Evolutionary conservation across 257 asterid species (phyloP), one percentile per base, ranked within the genome.

Genomic region (Jasminum sambac): DNA sequence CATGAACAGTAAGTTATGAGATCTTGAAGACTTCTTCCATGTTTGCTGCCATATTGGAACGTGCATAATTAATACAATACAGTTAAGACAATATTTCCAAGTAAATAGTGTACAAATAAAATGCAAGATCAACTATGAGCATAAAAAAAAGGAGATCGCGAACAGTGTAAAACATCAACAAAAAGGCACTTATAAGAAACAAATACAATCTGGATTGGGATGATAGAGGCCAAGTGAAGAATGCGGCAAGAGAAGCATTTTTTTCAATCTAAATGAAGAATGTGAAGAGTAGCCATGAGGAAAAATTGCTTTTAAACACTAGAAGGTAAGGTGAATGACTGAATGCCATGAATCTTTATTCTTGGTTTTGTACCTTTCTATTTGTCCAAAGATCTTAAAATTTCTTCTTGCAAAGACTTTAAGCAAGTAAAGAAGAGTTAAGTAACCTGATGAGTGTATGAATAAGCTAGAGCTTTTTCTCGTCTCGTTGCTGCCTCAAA

Each of bases 401-500:
- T 71, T 7, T 55, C 21, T 26, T 24, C 11, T 21, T n/a, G 8
- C 2, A 30, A 37, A 36, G 26, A 50, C 41, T 38, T 16, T 48
- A 36, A 57, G 38, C 19, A 12, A 38, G 66, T n/a, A 67, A 10
- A 42, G 36, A 59, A n/a, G 64, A 64, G 48, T 67, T 59, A 41
- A 74, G 19, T 38, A 67, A 94, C 99, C 97, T 94, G 99, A 78
- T 89, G 99, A 74, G 96, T 87, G 81, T 76, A 89, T 39, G 99
- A 89, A 80, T 94, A 94, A 64, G 97, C 99, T 62, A 94, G 82
- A 17, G 99, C 97, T 75, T 95, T 83, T 91, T 94, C 99, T 37
- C 99, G 92, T 78, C 91, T 84, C 94, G 86, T 81, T 39, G 95
- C 77, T 55, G 99, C 97, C 82, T 91, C 97, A 43, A 68, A 89